phyloP scores from a whole-genome alignment of 2,329 filamentous ascomycete species.

The Colletotrichum tanaceti region DNA sequence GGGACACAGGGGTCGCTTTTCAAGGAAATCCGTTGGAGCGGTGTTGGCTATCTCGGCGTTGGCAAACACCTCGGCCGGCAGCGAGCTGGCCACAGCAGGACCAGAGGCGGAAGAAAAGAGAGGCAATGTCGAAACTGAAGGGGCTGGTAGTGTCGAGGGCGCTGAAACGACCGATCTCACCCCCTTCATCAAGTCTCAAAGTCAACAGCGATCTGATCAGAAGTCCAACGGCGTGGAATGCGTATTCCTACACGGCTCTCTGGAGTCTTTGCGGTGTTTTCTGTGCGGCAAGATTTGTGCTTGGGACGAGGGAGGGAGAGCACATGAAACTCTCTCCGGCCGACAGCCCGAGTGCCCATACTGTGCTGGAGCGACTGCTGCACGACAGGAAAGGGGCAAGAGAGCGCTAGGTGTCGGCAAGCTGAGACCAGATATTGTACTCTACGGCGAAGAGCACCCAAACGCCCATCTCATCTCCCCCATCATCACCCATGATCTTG shows the following conservation, averaged over 20 bases:
- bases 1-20: constrained; percentile 71
- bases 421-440: constrained; percentile 77
- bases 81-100: background rate
- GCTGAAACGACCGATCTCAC: background rate
- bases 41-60: constrained; percentile 39
- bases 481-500: constrained; percentile 75
- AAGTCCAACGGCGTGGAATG: constrained; percentile 64
- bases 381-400: constrained; percentile 73
- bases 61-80: background rate
- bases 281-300: constrained; percentile 67
- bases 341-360: constrained; percentile 75
- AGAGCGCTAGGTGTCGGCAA: constrained; percentile 75
- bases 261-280: constrained; percentile 73
- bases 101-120: constrained; percentile 6
- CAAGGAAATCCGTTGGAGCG: constrained; percentile 57
- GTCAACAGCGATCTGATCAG: constrained; percentile 13
- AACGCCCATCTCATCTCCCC: constrained; percentile 75
- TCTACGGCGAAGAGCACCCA: constrained; percentile 80
- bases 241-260: constrained; percentile 79
- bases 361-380: constrained; percentile 71
- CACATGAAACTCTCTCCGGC: constrained; percentile 69
- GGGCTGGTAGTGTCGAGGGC: background rate
- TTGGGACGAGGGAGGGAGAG: constrained; percentile 69
- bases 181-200: background rate
- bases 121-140: constrained; percentile 7